Evolutionary conservation across 306 rosid species (phyloP).

Genomic region (Cucumis hystrix): DNA sequence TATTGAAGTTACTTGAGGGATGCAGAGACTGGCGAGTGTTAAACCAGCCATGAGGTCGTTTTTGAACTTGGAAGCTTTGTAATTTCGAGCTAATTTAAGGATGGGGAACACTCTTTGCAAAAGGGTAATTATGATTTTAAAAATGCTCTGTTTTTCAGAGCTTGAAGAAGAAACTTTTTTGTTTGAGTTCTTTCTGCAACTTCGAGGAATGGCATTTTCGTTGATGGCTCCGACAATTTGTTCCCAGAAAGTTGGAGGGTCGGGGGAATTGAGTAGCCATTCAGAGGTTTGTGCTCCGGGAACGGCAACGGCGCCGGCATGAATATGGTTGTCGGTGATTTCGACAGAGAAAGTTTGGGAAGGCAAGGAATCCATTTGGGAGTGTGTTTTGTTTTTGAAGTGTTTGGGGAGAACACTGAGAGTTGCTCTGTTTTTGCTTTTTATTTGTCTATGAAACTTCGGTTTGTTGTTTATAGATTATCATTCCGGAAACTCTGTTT

Average conservation of each 20-base stretch:
- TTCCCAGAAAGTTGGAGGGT: constrained; percentile 6
- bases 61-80: constrained; percentile 48
- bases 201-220: constrained; percentile 19
- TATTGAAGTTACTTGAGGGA: constrained; percentile 47
- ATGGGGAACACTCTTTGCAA: constrained; percentile 46
- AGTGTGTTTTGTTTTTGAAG: neutral
- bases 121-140: constrained; percentile 10
- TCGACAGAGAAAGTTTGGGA: neutral
- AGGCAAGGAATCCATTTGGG: constrained; percentile 6
- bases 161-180: neutral
- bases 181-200: neutral
- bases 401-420: neutral
- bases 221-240: constrained; percentile 26
- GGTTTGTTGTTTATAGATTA: neutral
- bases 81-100: constrained; percentile 44
- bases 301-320: neutral
- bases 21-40: constrained; percentile 84
- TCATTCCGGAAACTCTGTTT: neutral
- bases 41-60: constrained; percentile 69
- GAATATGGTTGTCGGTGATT: neutral
- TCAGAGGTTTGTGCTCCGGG: neutral
- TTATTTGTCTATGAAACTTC: neutral
- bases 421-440: neutral
- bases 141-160: constrained; percentile 10
- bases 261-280: constrained; percentile 8